Evolutionary conservation across 768 basidiomycete species (phyloP).

Genomic region (Rhodotorula paludigena): DNA sequence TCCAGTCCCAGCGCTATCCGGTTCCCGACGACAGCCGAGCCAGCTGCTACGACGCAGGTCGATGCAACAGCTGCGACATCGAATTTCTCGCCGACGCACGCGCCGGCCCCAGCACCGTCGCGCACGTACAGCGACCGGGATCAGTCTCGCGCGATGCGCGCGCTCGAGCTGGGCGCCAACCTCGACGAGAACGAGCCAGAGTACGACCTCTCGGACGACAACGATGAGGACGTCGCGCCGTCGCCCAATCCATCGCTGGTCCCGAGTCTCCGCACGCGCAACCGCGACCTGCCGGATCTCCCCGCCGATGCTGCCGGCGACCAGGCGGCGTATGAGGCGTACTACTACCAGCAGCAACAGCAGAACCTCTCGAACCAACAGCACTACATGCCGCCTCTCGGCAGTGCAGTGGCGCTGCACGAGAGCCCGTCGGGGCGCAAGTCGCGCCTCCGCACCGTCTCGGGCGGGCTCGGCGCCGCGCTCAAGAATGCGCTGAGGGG

Average conservation of each 20-base stretch:
- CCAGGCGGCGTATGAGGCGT: background rate
- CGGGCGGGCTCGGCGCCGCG: conserved; percentile 22
- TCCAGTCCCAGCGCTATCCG: background rate
- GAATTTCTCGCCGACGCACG: background rate
- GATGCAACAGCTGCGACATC: background rate
- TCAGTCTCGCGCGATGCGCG: conserved; percentile 3
- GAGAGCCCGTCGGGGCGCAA: background rate
- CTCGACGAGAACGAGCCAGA: conserved; percentile 7
- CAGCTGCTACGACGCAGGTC: background rate
- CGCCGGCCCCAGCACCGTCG: background rate
- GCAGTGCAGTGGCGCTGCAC: too few species aligned
- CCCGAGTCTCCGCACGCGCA: background rate
- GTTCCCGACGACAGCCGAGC: background rate
- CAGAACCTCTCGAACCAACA: too few species aligned
- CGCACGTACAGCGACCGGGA: conserved; percentile 4
- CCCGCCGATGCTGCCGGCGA: background rate
- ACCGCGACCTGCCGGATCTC: background rate
- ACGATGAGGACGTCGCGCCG: background rate
- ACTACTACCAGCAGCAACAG: too few species aligned
- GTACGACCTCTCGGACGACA: background rate
- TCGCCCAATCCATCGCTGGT: background rate
- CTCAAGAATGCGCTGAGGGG: conserved; percentile 22
- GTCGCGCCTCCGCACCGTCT: background rate
- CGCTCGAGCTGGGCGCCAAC: conserved; percentile 24
- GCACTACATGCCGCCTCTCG: too few species aligned